Conservation (phyloP, 192 early-diverging fungal species). For the Rhizophagus clarus region DNA sequence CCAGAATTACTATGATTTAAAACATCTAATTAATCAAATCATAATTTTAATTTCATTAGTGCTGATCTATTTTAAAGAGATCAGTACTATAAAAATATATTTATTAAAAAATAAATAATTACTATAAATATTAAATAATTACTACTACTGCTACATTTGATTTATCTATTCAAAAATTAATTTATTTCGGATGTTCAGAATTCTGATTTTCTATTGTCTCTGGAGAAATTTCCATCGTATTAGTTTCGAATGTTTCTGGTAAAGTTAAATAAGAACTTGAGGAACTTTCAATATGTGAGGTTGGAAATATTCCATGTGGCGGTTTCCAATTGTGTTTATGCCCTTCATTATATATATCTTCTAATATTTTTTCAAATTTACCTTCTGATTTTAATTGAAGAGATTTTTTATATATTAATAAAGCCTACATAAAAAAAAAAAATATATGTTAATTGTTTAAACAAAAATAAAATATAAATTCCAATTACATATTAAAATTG, state of each 20-base stretch:
- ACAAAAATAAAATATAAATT: neutral
- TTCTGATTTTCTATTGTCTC: neutral
- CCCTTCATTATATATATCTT: conserved; percentile 84
- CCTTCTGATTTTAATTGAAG: conserved; percentile 62
- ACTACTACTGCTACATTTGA: too few species aligned
- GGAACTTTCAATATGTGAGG: neutral
- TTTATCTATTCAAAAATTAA: too few species aligned
- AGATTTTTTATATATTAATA: conserved; percentile 85
- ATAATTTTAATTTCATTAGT: too few species aligned
- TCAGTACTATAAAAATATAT: too few species aligned
- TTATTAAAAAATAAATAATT: too few species aligned
- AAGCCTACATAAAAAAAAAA: conserved; percentile 50
- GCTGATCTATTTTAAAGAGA: too few species aligned
- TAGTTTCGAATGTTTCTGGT: neutral
- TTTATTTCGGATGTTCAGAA: too few species aligned
- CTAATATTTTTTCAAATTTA: conserved; percentile 71
- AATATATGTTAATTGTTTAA: neutral
- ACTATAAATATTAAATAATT: too few species aligned
- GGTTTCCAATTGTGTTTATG: conserved; percentile 57
- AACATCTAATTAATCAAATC: too few species aligned
- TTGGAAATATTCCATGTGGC: conserved; percentile 43
- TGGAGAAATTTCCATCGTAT: neutral
- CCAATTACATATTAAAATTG: neutral
- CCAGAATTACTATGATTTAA: too few species aligned
- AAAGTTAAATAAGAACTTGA: neutral